Percentiles rank a stretch among this genome's conserved stretches.
Conservation (phyloP, 2,329 filamentous ascomycete genomes). For the Graphium sp. region DNA sequence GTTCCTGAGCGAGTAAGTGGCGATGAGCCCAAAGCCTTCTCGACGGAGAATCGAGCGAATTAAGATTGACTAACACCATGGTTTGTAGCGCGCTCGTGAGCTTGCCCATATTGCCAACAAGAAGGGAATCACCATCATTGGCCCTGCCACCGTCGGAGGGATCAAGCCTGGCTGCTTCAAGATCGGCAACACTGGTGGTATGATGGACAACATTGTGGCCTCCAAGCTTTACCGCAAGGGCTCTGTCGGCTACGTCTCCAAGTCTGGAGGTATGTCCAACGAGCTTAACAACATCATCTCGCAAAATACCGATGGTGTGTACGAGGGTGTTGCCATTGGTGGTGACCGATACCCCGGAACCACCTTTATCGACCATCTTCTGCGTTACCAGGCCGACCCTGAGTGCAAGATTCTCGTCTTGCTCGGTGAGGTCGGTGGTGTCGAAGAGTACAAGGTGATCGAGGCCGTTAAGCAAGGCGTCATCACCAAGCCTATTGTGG, state of each 20-base stretch:
- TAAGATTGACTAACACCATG: conserved; percentile 8
- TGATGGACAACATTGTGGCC: conserved; percentile 99
- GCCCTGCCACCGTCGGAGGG: conserved; percentile 93
- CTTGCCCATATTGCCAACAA: conserved; percentile 92
- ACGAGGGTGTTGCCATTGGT: conserved; percentile 98
- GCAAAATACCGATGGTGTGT: conserved; percentile 91
- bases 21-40: too few relatives aligned
- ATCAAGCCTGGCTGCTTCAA: conserved; percentile 99
- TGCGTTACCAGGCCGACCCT: conserved; percentile 90
- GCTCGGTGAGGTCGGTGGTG: conserved; percentile 96
- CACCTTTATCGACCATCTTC: conserved; percentile 96
- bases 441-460: conserved; percentile 99
- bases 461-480: conserved; percentile 87
- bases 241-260: conserved; percentile 97
- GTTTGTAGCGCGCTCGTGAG: conserved; percentile 75
- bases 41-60: too few relatives aligned
- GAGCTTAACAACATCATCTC: conserved; percentile 99
- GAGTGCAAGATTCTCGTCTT: conserved; percentile 95
- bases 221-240: conserved; percentile 99
- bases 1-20: conserved; percentile 81
- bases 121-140: conserved; percentile 98
- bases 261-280: conserved; percentile 99
- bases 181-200: conserved; percentile 99
- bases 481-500: conserved; percentile 97
- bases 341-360: conserved; percentile 98